Evolutionary conservation across 1,139 yeast genomes (phyloP), one percentile per base, ranked within the genome.

Genomic region (Candida albicans): DNA sequence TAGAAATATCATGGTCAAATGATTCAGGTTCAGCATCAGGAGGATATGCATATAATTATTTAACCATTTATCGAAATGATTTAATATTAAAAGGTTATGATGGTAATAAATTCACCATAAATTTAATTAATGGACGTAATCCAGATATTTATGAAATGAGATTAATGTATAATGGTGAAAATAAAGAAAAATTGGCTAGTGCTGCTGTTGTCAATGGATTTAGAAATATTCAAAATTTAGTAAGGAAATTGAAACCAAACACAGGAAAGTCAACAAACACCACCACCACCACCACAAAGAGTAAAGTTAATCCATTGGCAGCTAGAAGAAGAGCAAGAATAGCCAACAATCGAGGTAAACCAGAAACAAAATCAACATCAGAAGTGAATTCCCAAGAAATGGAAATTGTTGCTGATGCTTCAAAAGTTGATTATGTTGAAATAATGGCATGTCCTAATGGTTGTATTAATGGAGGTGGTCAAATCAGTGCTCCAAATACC

Each of bases 371-470:
- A 28, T 49, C 61, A 3, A 58, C 55, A 18, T 18, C n/a, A n/a
- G n/a, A n/a, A n/a, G n/a, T n/a, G n/a, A n/a, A n/a, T 18, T 18
- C 22, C 5, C 22, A 18, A 18, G 22, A 18, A 18, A 18, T 18
- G 3, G 22, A 18, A 18, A 18, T 18, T 26, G 73, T 50, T 0
- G 81, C 82, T 0, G 93, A 87, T 51, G 84, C 93, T 1, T 65
- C 79, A 14, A 74, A 70, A 37, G 84, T 88, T 55, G 95, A 89
- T 52, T 88, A 87, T 56, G 89, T 93, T 4, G 99, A 93, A 57
- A 87, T 93, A 31, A 91, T 90, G 97, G 99, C 99, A 1, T 93
- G 99, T 62, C 99, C 99, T 2, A 89, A 88, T 32, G 99, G 99
- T 1, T 93, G 99, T 58, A 87, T 91, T 46, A 93, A 93, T 58